Base-by-base conservation (phyloP, 805 yeast species). In the Saccharomycopsis sp. region DNA sequence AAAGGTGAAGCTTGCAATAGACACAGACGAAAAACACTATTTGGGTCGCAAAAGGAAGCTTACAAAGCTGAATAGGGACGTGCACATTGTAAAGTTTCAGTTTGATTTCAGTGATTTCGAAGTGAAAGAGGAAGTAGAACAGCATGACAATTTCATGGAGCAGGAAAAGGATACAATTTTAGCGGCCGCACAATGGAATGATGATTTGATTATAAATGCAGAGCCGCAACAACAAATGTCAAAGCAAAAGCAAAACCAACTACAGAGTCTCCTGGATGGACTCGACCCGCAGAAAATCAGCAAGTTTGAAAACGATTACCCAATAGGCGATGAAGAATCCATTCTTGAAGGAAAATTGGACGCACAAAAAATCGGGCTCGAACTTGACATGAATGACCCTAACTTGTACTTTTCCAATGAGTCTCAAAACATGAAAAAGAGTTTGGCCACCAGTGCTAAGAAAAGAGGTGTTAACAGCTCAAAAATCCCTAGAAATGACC, bases 301-400 rank as follows among this genome's bases (percentile, higher is more conserved):
- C n/a, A n/a, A n/a, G n/a, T n/a, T n/a, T n/a, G n/a, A n/a, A n/a
- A n/a, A n/a, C n/a, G n/a, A n/a, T n/a, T n/a, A n/a, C n/a, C n/a
- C n/a, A n/a, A n/a, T n/a, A n/a, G n/a, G n/a, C n/a, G 80, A 77
- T 22, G 89, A 82, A 51, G 82, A 77, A 20, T 65, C 71, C 47
- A 69, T 92, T n/a, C 72, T 88, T 39, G 80, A 82, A 30, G 97
- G 95, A 2, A 68, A 65, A 18, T 39, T 64, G n/a, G 15, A 33
- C 15, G 8, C 44, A 5, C 30, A 32, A 2, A 42, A 51, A 25
- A 64, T 34, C 20, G 27, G 64, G 21, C 56, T 78, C 30, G 68
- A 67, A 48, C 60, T 92, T 33, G 94, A 89, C 58, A 71, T 87
- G 79, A 92, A 88, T 55, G 99, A 92, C 58, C 83, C 92, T 10